Evolutionary conservation across 192 early-diverging fungal species (phyloP), one percentile per base, ranked within the genome.

Genomic region (Entrophospora sp.): DNA sequence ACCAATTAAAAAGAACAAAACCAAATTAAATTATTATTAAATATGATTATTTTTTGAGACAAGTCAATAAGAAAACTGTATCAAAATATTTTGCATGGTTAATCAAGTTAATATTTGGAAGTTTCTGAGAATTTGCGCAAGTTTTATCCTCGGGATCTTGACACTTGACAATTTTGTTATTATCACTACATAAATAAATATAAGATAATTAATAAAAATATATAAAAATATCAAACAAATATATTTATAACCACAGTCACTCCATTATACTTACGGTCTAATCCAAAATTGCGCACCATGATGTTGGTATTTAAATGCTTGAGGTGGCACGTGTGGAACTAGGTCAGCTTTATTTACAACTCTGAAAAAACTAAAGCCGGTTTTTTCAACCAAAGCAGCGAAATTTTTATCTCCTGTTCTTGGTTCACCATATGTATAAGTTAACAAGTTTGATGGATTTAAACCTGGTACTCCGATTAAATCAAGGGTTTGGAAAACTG

Each of bases 351-450:
- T 12, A 27, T 65, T 34, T 27, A 65, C 64, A 27, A 59, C 6
- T 7, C 64, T 24, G 18, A 31, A 31, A 1, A 65, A 14, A 16
- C 14, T 42, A 28, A 20, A 65, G 13, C 35, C 51, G 2, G 30
- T 31, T 5, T 25, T 65, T 6, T 51, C n/a, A 10, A 65, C 64
- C 13, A 32, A 58, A 4, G 30, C 20, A 5, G 64, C 64, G 14
- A 65, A 65, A 27, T 8, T 30, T 7, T 57, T 10, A 61, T 59
- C 62, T 25, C 64, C 64, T 10, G 32, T 36, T 25, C 64, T 59
- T 18, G 64, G 64, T 32, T 65, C 53, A 65, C 64, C 64, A 59
- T 59, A 58, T 12, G 64, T 65, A 42, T 65, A 65, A 6, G 38
- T 42, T 8, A 28, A 16, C 12, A 65, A 58, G 7, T 65, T 59